Conservation (phyloP, 371 early-diverging fungal genomes). For the Umbelopsis sp. region DNA sequence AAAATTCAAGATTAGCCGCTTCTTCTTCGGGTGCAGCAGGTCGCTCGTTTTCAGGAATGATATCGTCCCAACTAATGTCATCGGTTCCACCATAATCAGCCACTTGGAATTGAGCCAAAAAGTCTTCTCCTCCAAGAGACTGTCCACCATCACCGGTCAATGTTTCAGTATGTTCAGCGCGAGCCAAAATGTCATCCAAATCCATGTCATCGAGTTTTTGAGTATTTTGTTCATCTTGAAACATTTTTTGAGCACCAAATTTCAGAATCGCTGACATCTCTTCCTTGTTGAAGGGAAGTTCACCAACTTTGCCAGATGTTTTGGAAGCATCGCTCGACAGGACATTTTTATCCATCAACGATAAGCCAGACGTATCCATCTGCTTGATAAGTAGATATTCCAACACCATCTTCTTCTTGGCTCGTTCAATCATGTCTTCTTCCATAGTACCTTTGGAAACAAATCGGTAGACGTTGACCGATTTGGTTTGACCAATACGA, state of each 20-base stretch:
- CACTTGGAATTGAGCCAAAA: conserved; percentile 92
- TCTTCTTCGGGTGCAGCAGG: conserved; percentile 67
- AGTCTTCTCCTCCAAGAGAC: conserved; percentile 83
- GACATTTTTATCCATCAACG: conserved; percentile 63
- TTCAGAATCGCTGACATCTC: conserved; percentile 77
- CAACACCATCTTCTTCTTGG: conserved; percentile 83
- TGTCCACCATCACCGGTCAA: conserved; percentile 67
- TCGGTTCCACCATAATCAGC: conserved; percentile 87
- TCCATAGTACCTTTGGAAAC: conserved; percentile 79
- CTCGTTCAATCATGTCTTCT: conserved; percentile 79
- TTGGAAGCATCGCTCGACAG: conserved; percentile 32
- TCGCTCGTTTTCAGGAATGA: conserved; percentile 90
- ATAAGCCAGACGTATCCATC: conserved; percentile 87
- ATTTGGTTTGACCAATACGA: conserved; percentile 93
- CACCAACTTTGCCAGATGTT: conserved; percentile 54
- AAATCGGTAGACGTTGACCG: conserved; percentile 84
- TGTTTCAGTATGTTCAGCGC: conserved; percentile 92
- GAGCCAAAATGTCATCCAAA: conserved; percentile 92
- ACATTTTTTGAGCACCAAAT: conserved; percentile 80
- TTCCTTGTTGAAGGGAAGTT: conserved; percentile 56
- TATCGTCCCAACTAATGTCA: conserved; percentile 92
- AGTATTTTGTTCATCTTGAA: conserved; percentile 72
- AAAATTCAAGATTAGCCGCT: conserved; percentile 49
- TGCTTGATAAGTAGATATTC: conserved; percentile 86
- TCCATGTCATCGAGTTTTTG: conserved; percentile 90